Evolutionary conservation across 345 rosid species (phyloP), one percentile per base, ranked within the genome.

Genomic region (Eucalyptus cloeziana): DNA sequence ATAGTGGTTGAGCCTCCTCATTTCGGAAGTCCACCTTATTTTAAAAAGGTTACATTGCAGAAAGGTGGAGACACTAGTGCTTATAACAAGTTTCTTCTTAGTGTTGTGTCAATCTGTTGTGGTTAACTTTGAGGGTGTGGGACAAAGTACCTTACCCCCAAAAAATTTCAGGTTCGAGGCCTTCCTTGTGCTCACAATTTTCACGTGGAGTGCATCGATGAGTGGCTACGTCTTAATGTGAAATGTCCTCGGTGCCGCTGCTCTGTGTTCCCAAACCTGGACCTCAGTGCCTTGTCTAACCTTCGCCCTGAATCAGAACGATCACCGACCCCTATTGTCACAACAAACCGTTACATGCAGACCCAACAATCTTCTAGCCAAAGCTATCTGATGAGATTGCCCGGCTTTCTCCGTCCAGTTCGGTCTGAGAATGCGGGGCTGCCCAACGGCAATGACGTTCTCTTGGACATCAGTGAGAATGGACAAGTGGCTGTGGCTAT

Each of bases 101-200:
- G 25, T 76, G 83, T 22, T 21, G 47, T 76, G 47, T 21, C 7
- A 2, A 19, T 76, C 81, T 37, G 13, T 33, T 33, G 83, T 86
- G 19, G 6, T 44, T 16, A 47, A 21, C 27, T 51, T 50, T 8
- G 22, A 56, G 56, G 30, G n/a, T 31, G 54, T 51, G 62, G 62
- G 62, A 33, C 64, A 51, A 50, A 31, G 54, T 50, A 64, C 37
- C 88, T 58, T 24, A 33, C 30, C 33, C 86, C 52, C n/a, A 85
- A 87, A 56, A 86, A 88, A 49, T 40, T 91, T 92, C 96, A 98
- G 99, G 99, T 98, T 88, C 97, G 99, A 71, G 99, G 99, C 87
- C 93, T 98, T 91, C 99, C 99, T 31, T 97, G 99, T 90, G 99
- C 99, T 43, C 99, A 98, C 90, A 98, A 98, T 92, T 98, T 98